Conservation (phyloP, 192 early-diverging fungal species). For the Entophlyctis luteolus region DNA sequence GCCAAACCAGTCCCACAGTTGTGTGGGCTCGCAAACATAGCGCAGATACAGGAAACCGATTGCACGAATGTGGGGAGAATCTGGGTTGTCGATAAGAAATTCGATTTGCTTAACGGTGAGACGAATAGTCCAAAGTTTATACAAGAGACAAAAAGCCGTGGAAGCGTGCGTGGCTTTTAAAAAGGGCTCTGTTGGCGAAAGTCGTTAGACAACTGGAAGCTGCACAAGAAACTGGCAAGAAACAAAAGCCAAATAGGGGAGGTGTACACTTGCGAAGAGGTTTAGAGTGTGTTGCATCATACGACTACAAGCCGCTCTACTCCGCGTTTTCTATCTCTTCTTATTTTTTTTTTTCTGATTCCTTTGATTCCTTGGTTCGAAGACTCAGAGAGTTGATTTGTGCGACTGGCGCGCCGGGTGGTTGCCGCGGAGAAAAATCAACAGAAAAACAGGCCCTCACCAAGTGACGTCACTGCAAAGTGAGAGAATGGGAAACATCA, state of each 20-base stretch:
- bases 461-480: slow-evolving; percentile 20
- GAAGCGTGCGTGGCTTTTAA: slow-evolving; percentile 72
- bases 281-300: no score
- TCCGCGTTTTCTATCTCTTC: no score
- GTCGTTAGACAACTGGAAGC: no score
- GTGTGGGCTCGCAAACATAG: slow-evolving; percentile 71
- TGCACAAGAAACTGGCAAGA: neutral
- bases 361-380: no score
- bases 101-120: slow-evolving; percentile 75
- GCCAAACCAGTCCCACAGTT: slow-evolving; percentile 77
- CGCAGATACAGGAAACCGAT: slow-evolving; percentile 78
- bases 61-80: slow-evolving; percentile 78
- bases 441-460: no score
- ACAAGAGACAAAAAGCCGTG: slow-evolving; percentile 79
- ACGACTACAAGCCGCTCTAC: no score
- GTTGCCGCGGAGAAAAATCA: no score
- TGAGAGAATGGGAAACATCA: neutral
- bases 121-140: slow-evolving; percentile 76
- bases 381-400: no score
- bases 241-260: neutral
- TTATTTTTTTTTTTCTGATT: no score
- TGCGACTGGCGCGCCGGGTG: no score
- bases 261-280: neutral
- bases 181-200: slow-evolving; percentile 78
- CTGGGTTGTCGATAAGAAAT: slow-evolving; percentile 67